Evolutionary conservation across 2,329 filamentous ascomycete genomes (phyloP).

Genomic region (Cladobotryum protrusum): DNA sequence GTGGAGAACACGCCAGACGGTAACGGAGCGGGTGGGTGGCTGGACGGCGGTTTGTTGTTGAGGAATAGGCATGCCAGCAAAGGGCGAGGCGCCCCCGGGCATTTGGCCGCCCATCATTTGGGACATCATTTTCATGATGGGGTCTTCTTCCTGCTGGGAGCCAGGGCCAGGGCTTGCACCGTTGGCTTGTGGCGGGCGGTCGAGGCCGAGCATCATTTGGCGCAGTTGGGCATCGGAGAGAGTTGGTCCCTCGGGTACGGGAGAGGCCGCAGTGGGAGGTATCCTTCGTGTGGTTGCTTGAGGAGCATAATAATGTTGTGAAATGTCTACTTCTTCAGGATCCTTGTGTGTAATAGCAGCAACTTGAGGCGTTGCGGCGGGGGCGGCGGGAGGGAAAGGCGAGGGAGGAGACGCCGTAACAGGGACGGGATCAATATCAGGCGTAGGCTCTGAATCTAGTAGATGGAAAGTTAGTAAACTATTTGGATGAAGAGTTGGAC

Average conservation of each 20-base stretch:
- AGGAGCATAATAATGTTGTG: constrained; percentile 63
- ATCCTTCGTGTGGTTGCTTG: constrained; percentile 24
- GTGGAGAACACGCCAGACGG: constrained; percentile 68
- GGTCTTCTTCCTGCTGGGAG: constrained; percentile 26
- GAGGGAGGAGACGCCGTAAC: constrained; percentile 23
- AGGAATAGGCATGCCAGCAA: constrained; percentile 32
- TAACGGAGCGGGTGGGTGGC: constrained; percentile 30
- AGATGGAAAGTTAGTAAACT: background rate
- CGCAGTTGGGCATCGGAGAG: constrained; percentile 55
- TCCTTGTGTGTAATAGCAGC: constrained; percentile 41
- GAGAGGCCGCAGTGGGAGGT: constrained; percentile 25
- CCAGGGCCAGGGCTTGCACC: constrained; percentile 3
- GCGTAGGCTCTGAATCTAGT: constrained; percentile 12
- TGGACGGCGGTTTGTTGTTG: constrained; percentile 28
- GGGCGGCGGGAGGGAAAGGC: constrained; percentile 23
- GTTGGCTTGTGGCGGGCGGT: constrained; percentile 23
- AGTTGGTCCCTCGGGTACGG: constrained; percentile 22
- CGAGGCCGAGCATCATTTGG: constrained; percentile 58
- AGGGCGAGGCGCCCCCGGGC: constrained; percentile 25
- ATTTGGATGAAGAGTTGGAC: background rate
- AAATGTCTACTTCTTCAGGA: constrained; percentile 74
- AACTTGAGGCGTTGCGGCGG: constrained; percentile 19
- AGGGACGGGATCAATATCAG: constrained; percentile 19
- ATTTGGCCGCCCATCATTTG: constrained; percentile 51
- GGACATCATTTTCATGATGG: constrained; percentile 61